Percentiles rank a stretch among this genome's conserved stretches.
These are phyloP conservation scores for Raphanus raphanistrum DNA, from an alignment of 345 rosid species.

Conservation along the genomic window DNA sequence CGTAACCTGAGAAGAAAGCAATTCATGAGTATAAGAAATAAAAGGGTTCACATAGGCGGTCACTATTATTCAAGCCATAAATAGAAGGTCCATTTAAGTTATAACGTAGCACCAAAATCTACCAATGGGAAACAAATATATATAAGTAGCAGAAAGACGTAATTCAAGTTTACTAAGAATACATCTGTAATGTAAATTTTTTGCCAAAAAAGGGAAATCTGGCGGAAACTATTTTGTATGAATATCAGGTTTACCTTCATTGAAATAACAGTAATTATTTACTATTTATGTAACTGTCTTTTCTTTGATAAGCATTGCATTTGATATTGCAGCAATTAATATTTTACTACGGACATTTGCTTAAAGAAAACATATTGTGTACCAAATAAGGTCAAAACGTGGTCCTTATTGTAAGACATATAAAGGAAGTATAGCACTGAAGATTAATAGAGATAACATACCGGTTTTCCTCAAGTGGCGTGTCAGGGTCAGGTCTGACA, in stretches of 20 bases:
- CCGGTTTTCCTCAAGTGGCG: conserved; percentile 96
- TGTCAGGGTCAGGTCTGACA: conserved; percentile 84
- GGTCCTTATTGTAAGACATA: conserved; percentile 1
- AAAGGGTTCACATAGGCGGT: background rate
- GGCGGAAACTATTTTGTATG: no score
- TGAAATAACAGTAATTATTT: no score
- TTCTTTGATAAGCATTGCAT: no score
- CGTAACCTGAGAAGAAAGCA: conserved; percentile 58
- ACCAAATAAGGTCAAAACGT: no score
- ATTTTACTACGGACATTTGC: no score
- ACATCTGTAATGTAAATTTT: no score
- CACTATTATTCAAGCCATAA: background rate
- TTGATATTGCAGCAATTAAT: no score
- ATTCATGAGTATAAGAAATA: conserved; percentile 22
- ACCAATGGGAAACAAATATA: background rate
- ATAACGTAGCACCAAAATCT: conserved; percentile 16
- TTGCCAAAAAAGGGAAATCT: no score
- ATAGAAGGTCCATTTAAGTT: background rate
- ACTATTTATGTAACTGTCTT: no score
- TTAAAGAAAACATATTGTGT: no score
- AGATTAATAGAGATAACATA: conserved; percentile 33
- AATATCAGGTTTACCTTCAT: no score
- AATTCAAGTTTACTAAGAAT: background rate
- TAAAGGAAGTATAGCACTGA: conserved; percentile 1
- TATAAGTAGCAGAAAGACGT: conserved; percentile 1